Evolutionary conservation across 345 rosid genomes (phyloP), one percentile per base, ranked within the genome.

Genomic region (Pseudoturritis turrita): DNA sequence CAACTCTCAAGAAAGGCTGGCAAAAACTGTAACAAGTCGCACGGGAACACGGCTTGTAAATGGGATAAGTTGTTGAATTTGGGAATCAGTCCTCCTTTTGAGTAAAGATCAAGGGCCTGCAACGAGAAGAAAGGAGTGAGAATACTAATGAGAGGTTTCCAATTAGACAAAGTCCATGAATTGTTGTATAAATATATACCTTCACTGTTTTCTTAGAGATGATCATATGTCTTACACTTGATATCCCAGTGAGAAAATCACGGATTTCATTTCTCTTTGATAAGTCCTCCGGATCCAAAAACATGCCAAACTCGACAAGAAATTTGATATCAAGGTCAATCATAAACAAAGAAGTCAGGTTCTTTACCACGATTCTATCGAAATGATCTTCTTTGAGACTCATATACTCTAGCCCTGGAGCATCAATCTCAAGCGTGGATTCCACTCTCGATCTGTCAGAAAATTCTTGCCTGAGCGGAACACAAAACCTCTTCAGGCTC

Each of bases 401-500:
- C 73, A 56, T 5, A 56, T 18, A 25, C 55, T 69, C 64, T 10
- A 69, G 64, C 23, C 35, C 12, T 1, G 65, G 73, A 69, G 65
- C 65, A 44, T 69, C 65, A 33, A 69, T 69, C 44, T 57, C 55
- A 44, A 69, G 49, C 1, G 69, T 47, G 9, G 3, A 47, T 33
- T 13, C 21, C 62, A 17, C 51, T 0, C 3, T 1, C 29, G 31
- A 63, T 2, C 10, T 15, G 17, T n/a, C 3, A 6, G 0, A 6
- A 1, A 1, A 0, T 21, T 56, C 53, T 26, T 15, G 3, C 46
- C 1, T 0, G 7, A 0, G 6, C 3, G 58, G 62, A 41, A 68
- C 62, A 69, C 12, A 8, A 33, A 69, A 69, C 54, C 29, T 68
- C 72, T 26, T 68, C 62, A 68, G 25, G 52, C 61, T 54, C 33